phyloP scores from a whole-genome alignment of 176 grass and related monocot genomes.

The Oryza coarctata region DNA sequence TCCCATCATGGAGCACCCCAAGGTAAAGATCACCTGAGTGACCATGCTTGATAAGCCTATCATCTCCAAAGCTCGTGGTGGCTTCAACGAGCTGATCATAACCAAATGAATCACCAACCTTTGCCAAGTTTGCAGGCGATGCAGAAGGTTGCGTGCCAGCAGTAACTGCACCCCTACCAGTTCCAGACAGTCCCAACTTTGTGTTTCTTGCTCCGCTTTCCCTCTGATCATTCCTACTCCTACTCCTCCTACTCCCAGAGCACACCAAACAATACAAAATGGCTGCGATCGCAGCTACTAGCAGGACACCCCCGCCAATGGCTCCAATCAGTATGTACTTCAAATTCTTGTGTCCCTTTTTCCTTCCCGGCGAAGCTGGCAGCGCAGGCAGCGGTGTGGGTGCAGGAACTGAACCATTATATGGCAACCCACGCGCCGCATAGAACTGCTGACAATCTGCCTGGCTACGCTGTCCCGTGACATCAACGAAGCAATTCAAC shows the following conservation, averaged over 20 bases:
- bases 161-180: slow-evolving; percentile 7
- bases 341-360: slow-evolving; percentile 53
- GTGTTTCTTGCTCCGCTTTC: slow-evolving; percentile 6
- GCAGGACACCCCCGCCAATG: slow-evolving; percentile 54
- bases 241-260: slow-evolving; percentile 25
- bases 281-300: slow-evolving; percentile 38
- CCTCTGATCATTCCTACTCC: slow-evolving; percentile 32
- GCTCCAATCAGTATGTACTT: slow-evolving; percentile 87
- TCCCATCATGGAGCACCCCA: slow-evolving; percentile 62
- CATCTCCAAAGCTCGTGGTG: slow-evolving; percentile 57
- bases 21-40: slow-evolving; percentile 79
- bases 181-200: slow-evolving; percentile 12
- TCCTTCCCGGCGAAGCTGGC: slow-evolving; percentile 16
- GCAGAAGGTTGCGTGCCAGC: slow-evolving; percentile 42
- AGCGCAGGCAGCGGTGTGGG: slow-evolving; percentile 21
- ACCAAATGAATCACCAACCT: slow-evolving; percentile 72
- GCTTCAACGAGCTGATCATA: slow-evolving; percentile 59
- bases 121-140: slow-evolving; percentile 38
- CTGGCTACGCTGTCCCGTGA: slow-evolving; percentile 49
- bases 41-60: slow-evolving; percentile 75
- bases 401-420: slow-evolving; percentile 21
- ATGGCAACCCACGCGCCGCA: slow-evolving; percentile 39
- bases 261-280: slow-evolving; percentile 50
- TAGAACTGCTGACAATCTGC: slow-evolving; percentile 69
- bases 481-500: slow-evolving; percentile 66